Evolutionary conservation across 768 basidiomycete species (phyloP), one percentile per base, ranked within the genome.

Genomic region (Calocybe gangraenosa): DNA sequence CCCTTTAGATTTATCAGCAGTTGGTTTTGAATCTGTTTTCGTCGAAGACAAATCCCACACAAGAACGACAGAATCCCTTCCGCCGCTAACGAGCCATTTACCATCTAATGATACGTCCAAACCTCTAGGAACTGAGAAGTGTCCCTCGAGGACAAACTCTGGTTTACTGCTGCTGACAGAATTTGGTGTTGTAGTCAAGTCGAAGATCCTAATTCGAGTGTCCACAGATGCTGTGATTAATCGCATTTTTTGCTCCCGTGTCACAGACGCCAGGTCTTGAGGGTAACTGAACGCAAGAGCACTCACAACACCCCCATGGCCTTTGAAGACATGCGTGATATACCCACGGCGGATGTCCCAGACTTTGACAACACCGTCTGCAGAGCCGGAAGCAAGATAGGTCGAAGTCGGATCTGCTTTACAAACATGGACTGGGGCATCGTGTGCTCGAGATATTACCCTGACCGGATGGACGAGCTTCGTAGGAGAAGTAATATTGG

Each of bases 281-380:
- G 83, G 84, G 55, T 85, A 89, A 62, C 84, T 87, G 67, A 94
- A 99, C 19, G 77, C 69, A 48, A 98, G 69, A 13, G 95, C 93
- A 53, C 87, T 90, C 61, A 99, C 85, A 48, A 96, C 90, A n/a
- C 96, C 96, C 3, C 94, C 96, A 60, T 98, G 96, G 2, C 94
- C 95, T 58, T 87, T 88, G 74, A 95, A 92, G 10, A 93, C 76
- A 63, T 99, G 96, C 0, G 96, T 99, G 23, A 89, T 80, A 60
- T 84, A 93, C 25, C 92, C 94, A 19, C 83, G 83, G 3, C 74
- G 65, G 37, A 93, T 82, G 61, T 96, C 86, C 93, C 93, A 98
- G 8, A 99, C 91, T 70, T 97, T 98, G 36, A 97, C 96, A 23
- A 90, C 77, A 18, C 96, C 95, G 53, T 99, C 96, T 6, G 95